Percentiles rank a stretch among this genome's conserved stretches.
phyloP scores from a whole-genome alignment of 345 rosid species.

The Eucalyptus tenuipes region DNA sequence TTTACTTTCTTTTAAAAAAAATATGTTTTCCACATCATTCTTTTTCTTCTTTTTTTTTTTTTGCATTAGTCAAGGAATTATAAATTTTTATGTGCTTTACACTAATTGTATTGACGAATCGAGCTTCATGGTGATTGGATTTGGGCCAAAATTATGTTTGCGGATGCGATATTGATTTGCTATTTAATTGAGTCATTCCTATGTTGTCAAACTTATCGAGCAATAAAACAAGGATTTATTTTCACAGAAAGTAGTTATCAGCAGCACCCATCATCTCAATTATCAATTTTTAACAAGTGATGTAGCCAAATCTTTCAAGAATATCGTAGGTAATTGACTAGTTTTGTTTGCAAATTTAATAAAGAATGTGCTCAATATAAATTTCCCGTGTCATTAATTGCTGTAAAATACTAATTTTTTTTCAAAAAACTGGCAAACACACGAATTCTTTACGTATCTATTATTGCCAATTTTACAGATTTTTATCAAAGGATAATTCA shows the following conservation, averaged over 20 bases:
- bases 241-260: rapidly evolving
- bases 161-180: rapidly evolving
- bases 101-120: neutral
- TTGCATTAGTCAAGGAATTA: neutral
- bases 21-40: neutral
- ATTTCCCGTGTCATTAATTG: neutral
- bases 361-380: rapidly evolving
- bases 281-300: neutral
- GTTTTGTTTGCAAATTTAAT: neutral
- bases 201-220: neutral
- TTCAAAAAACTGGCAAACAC: rapidly evolving
- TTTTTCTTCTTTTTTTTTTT: neutral
- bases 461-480: neutral
- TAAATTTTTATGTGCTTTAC: neutral
- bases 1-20: neutral
- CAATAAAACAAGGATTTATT: neutral
- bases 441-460: neutral
- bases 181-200: neutral
- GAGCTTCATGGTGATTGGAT: neutral
- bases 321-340: rapidly evolving
- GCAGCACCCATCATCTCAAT: neutral
- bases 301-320: neutral
- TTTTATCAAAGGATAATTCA: rapidly evolving
- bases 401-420: neutral
- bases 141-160: neutral